Conservation (phyloP, 2,329 filamentous ascomycete genomes). For the Teratosphaeria destructans region DNA sequence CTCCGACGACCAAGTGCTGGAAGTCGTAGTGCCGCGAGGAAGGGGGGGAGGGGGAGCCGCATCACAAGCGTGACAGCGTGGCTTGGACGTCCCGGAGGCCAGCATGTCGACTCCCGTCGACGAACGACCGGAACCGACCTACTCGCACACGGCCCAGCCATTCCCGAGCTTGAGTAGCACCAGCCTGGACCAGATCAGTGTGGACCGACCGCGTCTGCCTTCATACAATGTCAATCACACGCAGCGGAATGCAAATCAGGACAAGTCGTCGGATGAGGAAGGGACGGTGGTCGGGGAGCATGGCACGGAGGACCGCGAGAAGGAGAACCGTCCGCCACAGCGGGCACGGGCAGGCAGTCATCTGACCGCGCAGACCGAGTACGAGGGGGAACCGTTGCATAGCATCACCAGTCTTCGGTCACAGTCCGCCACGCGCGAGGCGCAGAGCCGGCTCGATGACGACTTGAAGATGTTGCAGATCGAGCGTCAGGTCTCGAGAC, state of each 20-base stretch:
- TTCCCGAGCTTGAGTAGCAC: slow-evolving; percentile 12
- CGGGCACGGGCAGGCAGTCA: slow-evolving; percentile 26
- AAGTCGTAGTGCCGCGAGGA: neutral
- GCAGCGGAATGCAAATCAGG: slow-evolving; percentile 8
- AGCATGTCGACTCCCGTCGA: slow-evolving; percentile 26
- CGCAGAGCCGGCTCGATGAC: slow-evolving; percentile 52
- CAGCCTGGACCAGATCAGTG: slow-evolving; percentile 6
- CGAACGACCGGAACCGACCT: slow-evolving; percentile 26
- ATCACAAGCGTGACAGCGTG: neutral
- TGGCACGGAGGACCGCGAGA: slow-evolving; percentile 2
- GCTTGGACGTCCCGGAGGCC: neutral
- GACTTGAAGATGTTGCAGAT: slow-evolving; percentile 55
- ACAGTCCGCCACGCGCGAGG: slow-evolving; percentile 48
- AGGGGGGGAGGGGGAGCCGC: neutral
- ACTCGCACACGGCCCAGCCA: slow-evolving; percentile 12
- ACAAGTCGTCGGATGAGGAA: slow-evolving; percentile 25
- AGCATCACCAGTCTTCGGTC: slow-evolving; percentile 29
- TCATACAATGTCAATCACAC: slow-evolving; percentile 24
- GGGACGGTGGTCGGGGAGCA: slow-evolving; percentile 25
- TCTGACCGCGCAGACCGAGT: slow-evolving; percentile 39
- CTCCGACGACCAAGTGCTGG: slow-evolving; percentile 9
- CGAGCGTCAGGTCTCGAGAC: slow-evolving; percentile 47
- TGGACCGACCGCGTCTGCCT: slow-evolving; percentile 14
- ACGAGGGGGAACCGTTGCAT: slow-evolving; percentile 19
- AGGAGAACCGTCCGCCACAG: slow-evolving; percentile 7